These are phyloP conservation scores for Puccinia hordei DNA, from an alignment of 1,284 basidiomycete species.

Conservation along the genomic window DNA sequence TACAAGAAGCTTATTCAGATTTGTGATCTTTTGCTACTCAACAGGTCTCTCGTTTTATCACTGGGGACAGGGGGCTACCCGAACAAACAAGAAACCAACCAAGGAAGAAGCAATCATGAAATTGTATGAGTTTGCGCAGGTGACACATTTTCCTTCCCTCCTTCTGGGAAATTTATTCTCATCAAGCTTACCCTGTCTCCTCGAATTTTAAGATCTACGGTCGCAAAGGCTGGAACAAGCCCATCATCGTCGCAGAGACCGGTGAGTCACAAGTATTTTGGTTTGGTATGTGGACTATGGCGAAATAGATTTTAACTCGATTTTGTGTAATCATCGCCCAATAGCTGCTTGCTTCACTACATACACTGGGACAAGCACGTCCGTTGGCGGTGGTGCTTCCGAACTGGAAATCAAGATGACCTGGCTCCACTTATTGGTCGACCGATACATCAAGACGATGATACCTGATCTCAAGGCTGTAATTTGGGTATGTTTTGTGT, in stretches of 20 bases:
- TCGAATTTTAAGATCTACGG: slow-evolving; percentile 29
- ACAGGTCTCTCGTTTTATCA: slow-evolving; percentile 41
- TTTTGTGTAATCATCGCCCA: neutral
- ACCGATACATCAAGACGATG: slow-evolving; percentile 36
- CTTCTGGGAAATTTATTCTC: neutral
- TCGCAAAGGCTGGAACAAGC: slow-evolving; percentile 13
- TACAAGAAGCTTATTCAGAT: too few species aligned
- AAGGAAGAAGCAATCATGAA: slow-evolving; percentile 7
- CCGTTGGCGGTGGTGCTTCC: slow-evolving; percentile 26
- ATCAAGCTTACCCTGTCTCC: neutral
- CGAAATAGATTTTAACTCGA: neutral
- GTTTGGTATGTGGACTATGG: neutral
- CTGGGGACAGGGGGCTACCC: slow-evolving; percentile 5
- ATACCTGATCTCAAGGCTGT: slow-evolving; percentile 27
- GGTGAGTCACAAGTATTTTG: neutral
- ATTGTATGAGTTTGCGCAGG: slow-evolving; percentile 27
- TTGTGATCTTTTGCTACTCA: neutral
- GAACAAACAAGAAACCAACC: slow-evolving; percentile 16
- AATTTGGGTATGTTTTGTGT: slow-evolving; percentile 32
- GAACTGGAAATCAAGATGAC: slow-evolving; percentile 38
- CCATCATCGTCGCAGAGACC: slow-evolving; percentile 32
- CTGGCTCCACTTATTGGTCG: slow-evolving; percentile 35
- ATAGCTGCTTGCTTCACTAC: slow-evolving; percentile 40
- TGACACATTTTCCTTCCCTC: neutral
- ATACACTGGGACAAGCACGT: neutral